Percentiles rank a stretch among this genome's conserved stretches.
Evolutionary conservation across 2,329 filamentous ascomycete genomes (phyloP).

Genomic region (Xylaria sp.): DNA sequence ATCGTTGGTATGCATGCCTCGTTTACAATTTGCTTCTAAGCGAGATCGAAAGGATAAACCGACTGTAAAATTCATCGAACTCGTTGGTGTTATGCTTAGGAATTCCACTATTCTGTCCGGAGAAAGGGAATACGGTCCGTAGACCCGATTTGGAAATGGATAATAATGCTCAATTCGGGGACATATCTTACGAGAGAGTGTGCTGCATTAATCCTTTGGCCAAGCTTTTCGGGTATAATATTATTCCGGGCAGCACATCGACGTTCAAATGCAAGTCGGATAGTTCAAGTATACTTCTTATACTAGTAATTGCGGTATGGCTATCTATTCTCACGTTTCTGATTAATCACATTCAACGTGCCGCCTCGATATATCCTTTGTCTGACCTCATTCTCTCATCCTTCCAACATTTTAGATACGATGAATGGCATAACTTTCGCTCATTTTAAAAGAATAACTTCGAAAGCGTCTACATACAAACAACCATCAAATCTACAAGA

Average conservation of each 20-base stretch:
- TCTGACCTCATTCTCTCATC: too few species aligned
- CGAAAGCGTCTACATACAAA: too few species aligned
- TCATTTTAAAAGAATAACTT: too few species aligned
- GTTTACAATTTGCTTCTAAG: background rate
- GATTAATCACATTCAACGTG: too few species aligned
- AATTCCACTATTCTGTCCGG: background rate
- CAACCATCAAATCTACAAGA: too few species aligned
- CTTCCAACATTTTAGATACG: too few species aligned
- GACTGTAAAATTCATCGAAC: background rate
- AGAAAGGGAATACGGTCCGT: slow-evolving; percentile 25
- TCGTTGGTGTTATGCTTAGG: background rate
- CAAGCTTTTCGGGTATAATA: background rate
- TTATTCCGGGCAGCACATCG: background rate
- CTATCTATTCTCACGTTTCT: too few species aligned
- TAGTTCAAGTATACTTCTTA: background rate
- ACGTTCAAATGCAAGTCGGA: background rate
- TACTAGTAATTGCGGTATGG: background rate
- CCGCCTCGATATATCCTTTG: too few species aligned
- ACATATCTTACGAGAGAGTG: slow-evolving; percentile 1
- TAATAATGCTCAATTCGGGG: slow-evolving; percentile 1
- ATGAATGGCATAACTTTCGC: too few species aligned
- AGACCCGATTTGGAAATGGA: slow-evolving; percentile 2
- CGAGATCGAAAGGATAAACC: slow-evolving; percentile 1
- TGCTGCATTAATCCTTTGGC: background rate
- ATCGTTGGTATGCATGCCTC: background rate